Conservation (phyloP, 202 grass and related monocot genomes). For the Digitaria exilis region DNA sequence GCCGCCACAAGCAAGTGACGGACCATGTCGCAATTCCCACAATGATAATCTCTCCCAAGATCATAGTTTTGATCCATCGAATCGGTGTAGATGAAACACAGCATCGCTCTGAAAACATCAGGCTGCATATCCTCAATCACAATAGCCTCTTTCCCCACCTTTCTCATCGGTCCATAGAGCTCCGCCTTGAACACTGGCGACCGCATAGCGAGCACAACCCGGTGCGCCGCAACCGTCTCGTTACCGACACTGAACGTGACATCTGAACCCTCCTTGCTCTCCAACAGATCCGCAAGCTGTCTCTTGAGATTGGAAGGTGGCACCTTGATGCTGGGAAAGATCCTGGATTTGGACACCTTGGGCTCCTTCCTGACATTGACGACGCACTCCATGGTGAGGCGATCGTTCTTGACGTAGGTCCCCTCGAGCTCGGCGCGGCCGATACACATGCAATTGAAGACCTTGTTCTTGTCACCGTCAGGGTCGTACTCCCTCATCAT, state of each 20-base stretch:
- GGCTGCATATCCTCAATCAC: constrained; percentile 17
- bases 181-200: constrained; percentile 36
- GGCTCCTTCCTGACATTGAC: constrained; percentile 18
- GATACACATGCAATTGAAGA: not conserved
- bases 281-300: not conserved
- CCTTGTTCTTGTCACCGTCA: not conserved
- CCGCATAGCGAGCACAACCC: constrained; percentile 15
- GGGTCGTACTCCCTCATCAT: not conserved
- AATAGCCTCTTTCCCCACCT: not conserved
- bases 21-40: not conserved
- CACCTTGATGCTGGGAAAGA: not conserved
- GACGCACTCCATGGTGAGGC: constrained; percentile 32
- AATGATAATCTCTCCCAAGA: not conserved
- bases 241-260: constrained; percentile 32
- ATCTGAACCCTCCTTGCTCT: not conserved
- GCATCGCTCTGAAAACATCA: constrained; percentile 22
- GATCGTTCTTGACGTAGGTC: constrained; percentile 3
- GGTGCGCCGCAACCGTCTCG: constrained; percentile 34
- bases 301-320: not conserved
- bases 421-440: constrained; percentile 14
- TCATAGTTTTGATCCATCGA: not conserved
- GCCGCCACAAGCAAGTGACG: constrained; percentile 28
- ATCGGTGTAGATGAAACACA: constrained; percentile 38
- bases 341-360: not conserved
- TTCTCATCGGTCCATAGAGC: not conserved